Base-by-base conservation (phyloP, 805 yeast genomes). In the Yueomyces sp. region DNA sequence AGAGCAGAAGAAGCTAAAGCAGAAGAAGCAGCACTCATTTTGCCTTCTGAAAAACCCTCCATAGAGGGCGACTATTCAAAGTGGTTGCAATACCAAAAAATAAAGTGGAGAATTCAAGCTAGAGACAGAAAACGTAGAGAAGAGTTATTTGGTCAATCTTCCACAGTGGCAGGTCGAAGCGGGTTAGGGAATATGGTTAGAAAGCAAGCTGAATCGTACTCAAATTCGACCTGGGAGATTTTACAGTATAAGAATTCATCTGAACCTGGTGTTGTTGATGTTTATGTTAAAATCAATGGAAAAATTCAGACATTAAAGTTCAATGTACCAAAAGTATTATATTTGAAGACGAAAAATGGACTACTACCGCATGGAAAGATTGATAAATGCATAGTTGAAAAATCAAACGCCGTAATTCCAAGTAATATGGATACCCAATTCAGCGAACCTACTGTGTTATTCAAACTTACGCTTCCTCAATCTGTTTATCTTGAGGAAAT, bases 51-150 rank as follows among this genome's bases (percentile, higher is more conserved):
- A 68, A 66, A 38, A 57, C 94, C 94, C 1, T 70, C 77, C 5
- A 79, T 82, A 60, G 63, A 67, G 1, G 79, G 68, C 11, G 87
- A 84, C 52, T 84, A 84, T 60, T 72, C 59, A 19, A 81, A 73
- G 0, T 84, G 82, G 66, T 66, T 92, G 46, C 63, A 65, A 31
- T 83, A 83, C 54, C 90, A 84, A 61, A 87, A 90, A 60, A 72
- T 77, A n/a, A 85, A 85, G 56, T 92, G 99, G 99, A 74, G 66
- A 41, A 66, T 77, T 9, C 94, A 86, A 57, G 72, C 74, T n/a
- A 74, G 75, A 48, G 82, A 81, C 47, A 72, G 86, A 52, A 73
- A 70, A 43, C 74, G 94, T 54, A 73, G 96, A 55, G 71, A 70
- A 44, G 79, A 77, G 49, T 62, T 94, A 28, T 90, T 92, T 67